Conservation (phyloP, 1,284 basidiomycete species). For the Ganoderma leucocontextum region DNA sequence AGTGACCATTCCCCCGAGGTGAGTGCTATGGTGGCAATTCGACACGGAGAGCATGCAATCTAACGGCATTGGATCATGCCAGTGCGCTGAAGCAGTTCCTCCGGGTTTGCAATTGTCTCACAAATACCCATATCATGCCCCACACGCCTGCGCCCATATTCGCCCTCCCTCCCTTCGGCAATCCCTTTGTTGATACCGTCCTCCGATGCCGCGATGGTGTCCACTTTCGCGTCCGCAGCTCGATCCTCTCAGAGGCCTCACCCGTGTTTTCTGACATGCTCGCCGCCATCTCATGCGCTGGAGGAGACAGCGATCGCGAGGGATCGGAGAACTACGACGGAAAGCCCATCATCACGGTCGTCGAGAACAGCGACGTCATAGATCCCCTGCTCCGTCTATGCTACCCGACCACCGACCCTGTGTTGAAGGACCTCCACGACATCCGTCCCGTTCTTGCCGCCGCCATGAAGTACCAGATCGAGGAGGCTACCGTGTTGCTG, state of each 20-base stretch:
- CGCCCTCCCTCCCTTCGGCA: constrained; percentile 5
- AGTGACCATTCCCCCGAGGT: no score
- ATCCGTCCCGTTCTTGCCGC: constrained; percentile 18
- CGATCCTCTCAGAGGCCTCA: constrained; percentile 20
- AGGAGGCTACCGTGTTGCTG: constrained; percentile 16
- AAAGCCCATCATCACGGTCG: constrained; percentile 35
- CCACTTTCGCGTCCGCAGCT: constrained; percentile 18
- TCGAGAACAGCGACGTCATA: constrained; percentile 43
- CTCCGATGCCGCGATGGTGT: constrained; percentile 18
- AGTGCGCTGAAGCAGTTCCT: no score
- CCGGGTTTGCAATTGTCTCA: no score
- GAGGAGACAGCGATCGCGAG: constrained; percentile 3
- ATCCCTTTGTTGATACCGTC: constrained; percentile 3
- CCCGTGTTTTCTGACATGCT: constrained; percentile 12
- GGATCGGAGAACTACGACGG: background rate
- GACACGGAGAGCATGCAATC: no score
- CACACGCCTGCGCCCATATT: background rate
- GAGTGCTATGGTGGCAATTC: no score
- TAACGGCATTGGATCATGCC: no score
- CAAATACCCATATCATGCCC: background rate
- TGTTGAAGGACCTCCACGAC: constrained; percentile 17
- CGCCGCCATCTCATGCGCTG: background rate
- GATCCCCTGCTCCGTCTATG: constrained; percentile 46
- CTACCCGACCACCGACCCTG: constrained; percentile 43
- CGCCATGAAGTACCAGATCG: constrained; percentile 25